Evolutionary conservation across 2,329 filamentous ascomycete genomes (phyloP), one percentile per base, ranked within the genome.

Genomic region (Fusarium oligoseptatum): DNA sequence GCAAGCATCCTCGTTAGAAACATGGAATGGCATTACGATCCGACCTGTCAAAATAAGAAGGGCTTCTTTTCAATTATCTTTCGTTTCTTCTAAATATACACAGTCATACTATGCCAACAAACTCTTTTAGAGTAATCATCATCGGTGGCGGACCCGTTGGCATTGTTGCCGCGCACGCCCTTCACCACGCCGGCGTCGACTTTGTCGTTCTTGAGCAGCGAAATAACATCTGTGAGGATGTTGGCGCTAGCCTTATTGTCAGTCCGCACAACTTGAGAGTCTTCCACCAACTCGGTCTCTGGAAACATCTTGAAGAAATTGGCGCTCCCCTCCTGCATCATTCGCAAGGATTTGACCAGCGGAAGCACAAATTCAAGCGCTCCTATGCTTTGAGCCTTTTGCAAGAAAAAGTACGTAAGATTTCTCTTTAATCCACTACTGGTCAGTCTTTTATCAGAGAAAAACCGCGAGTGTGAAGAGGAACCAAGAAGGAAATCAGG

Each of bases 381-480:
- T 60, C 58, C 12, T 34, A 60, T 37, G 58, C 58, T 20, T 60
- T 45, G 17, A 60, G 24, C 45, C 11, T 60, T 15, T 34, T 60
- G n/a, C 14, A 45, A 4, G 58, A 45, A 24, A 24, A 60, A 34
- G 58, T 60, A 60, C 2, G 58, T 45, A 6, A 43, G 4, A 2
- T 34, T 2, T 56, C 8, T 14, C 11, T 32, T 56, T 3, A 6
- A 20, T 9, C n/a, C n/a, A 43, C 5, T 2, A 12, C n/a, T 20
- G 10, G 39, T 3, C n/a, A 43, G 41, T 6, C 11, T 43, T 22
- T 2, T 22, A 22, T 43, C 11, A 22, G n/a, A 22, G n/a, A 43
- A 22, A 22, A 12, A 12, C 41, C 3, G 5, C 20, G 9, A 20
- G 6, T 20, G 9, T 12, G n/a, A 43, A 12, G n/a, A 43, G n/a